These are phyloP conservation scores for Pseudonitzschia delicatissima DNA, from an alignment of 108 stramenopile species.

Conservation along the genomic window DNA sequence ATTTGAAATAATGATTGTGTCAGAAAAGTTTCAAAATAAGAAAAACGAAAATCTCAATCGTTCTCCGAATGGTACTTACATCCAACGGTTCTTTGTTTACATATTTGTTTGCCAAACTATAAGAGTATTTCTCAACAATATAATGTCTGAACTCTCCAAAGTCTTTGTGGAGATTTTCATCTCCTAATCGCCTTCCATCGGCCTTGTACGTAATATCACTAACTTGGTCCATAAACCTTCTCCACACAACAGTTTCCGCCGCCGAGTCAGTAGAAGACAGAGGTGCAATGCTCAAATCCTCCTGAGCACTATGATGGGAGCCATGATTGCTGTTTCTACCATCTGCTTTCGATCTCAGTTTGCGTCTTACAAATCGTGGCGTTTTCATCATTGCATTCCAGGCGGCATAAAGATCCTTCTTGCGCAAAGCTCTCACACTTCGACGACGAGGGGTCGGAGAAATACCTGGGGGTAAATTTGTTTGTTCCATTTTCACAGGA, in stretches of 20 bases:
- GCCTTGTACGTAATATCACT: slow-evolving; percentile 65
- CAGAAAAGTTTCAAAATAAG: background rate
- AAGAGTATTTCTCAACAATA: slow-evolving; percentile 67
- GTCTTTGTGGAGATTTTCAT: slow-evolving; percentile 54
- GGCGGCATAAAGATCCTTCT: slow-evolving; percentile 80
- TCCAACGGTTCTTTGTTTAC: slow-evolving; percentile 61
- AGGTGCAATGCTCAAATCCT: slow-evolving; percentile 7
- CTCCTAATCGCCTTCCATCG: slow-evolving; percentile 74
- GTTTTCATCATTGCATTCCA: slow-evolving; percentile 84
- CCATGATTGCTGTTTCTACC: background rate
- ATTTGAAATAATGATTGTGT: background rate
- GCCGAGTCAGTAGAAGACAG: slow-evolving; percentile 37
- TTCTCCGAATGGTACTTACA: slow-evolving; percentile 62
- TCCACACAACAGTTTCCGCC: slow-evolving; percentile 67
- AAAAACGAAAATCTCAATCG: background rate
- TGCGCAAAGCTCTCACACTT: slow-evolving; percentile 52
- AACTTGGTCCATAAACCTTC: slow-evolving; percentile 78
- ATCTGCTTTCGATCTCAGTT: slow-evolving; percentile 16
- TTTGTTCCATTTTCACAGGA: slow-evolving; percentile 5
- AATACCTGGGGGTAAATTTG: background rate
- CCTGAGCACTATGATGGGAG: background rate
- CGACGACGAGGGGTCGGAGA: slow-evolving; percentile 22
- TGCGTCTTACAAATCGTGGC: slow-evolving; percentile 51
- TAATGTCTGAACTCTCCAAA: slow-evolving; percentile 87
- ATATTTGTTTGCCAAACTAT: slow-evolving; percentile 57